Evolutionary conservation across 495 filamentous ascomycete genomes (phyloP), one percentile per base, ranked within the genome.

Genomic region (Staphylotrichum longicolle): DNA sequence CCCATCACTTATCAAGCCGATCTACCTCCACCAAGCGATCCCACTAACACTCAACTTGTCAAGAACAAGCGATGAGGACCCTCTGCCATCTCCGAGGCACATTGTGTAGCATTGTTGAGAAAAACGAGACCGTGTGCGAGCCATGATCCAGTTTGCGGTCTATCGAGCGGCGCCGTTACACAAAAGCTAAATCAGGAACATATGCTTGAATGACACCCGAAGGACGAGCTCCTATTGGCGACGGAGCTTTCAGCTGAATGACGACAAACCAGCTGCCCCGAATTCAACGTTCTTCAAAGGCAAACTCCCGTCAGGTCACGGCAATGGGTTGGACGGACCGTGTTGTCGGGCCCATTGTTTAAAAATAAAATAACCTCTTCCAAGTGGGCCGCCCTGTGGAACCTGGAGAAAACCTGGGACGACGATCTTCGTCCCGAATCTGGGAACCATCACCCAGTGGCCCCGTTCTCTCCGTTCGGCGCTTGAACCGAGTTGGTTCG

Each of bases 151-250:
- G n/a, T n/a, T 42, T 42, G 37, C 37, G 52, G 30, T 54, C 39
- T 54, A 55, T 55, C 40, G 53, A 47, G 42, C 54, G 54, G 33
- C 54, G 54, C 33, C 20, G 35, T 32, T 42, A 48, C 57, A 53
- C 53, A 30, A 62, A 12, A 15, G 45, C 68, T 70, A 70, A 68
- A 63, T 70, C 54, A 45, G 68, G 62, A 67, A 59, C 54, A 60
- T 11, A 14, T 3, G 12, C 12, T n/a, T 50, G 35, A 27, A 57
- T 55, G 15, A n/a, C 33, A 42, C 33, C 3, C 30, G 7, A 27
- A 53, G 14, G 10, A 54, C 14, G 12, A 20, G 27, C 30, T 52
- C 30, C 49, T 40, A 65, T 69, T 69, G 67, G 67, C 33, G 53
- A 12, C 37, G 37, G 10, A 12, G 14, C 30, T 15, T 47, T 55